Base-by-base conservation (phyloP, 2,329 filamentous ascomycete species). In the Microascus cirrosus region DNA sequence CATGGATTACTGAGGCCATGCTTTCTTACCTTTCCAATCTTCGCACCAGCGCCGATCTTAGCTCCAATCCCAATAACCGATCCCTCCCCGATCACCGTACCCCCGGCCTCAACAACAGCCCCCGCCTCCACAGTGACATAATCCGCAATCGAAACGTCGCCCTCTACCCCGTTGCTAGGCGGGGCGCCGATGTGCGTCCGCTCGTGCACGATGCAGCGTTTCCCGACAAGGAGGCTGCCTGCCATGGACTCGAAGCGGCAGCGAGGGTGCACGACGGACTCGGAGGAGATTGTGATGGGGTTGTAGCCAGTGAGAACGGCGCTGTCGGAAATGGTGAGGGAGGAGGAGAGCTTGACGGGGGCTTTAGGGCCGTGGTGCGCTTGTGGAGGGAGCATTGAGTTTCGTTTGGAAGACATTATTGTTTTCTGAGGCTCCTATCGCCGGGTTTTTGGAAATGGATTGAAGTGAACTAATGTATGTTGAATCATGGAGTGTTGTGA, bases 241-340 rank as follows among this genome's bases (percentile, higher is more conserved):
- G 86, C 79, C 59, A 84, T 84, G 10, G 93, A 87, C 65, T 91
- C 88, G 59, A 96, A 80, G 61, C 86, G 84, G 18, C 86, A 83
- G 54, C 92, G 89, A 1, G 94, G 92, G 66, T 97, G 93, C n/a
- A 99, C 74, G 7, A 96, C 82, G 3, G 84, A 86, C 66, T 90
- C 85, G 25, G 88, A 79, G 59, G 86, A 86, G 61, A 97, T 84
- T 52, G 83, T 86, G 62, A 99, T 89, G 1, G 84, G 85, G 68
- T 95, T 81, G 2, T 81, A 84, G 62, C 94, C 94, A 20, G 76
- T 82, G 20, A 87, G 73, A 20, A 81, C 73, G 12, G 84, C 82
- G 59, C 79, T 79, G 62, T 86, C 83, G 66, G 83, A 80, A 59
- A 87, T 84, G 34, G 77, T 77, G 59, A 85, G 72, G 20, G 77